Percentiles rank a stretch among this genome's conserved stretches.
Evolutionary conservation across 1,284 basidiomycete species (phyloP).

Genomic region (Agroathelia rolfsii): DNA sequence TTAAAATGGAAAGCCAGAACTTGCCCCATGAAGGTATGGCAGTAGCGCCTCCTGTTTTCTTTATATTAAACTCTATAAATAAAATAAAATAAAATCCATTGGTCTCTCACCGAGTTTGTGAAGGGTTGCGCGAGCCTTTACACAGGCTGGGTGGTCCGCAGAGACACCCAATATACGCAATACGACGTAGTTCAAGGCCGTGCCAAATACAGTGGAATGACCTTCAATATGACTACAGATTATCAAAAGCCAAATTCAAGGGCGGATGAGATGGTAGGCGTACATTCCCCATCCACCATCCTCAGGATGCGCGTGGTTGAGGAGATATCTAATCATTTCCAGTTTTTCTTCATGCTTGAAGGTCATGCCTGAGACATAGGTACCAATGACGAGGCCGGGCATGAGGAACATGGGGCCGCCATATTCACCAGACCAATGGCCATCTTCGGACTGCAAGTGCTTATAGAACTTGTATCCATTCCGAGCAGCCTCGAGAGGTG

Average conservation of each 20-base stretch:
- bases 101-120: conserved; percentile 59
- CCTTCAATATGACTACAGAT: conserved; percentile 80
- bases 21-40: conserved; percentile 93
- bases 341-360: conserved; percentile 75
- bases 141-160: conserved; percentile 72
- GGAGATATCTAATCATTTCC: conserved; percentile 88
- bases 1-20: conserved; percentile 90
- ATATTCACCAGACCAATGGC: conserved; percentile 91
- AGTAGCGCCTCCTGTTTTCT: conserved; percentile 70
- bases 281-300: conserved; percentile 95
- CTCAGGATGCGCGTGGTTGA: conserved; percentile 63
- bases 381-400: conserved; percentile 87
- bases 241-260: conserved; percentile 2
- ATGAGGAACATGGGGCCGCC: conserved; percentile 91
- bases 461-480: conserved; percentile 91
- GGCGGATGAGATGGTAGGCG: conserved; percentile 26
- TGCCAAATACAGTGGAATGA: conserved; percentile 90
- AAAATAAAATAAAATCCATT: not conserved
- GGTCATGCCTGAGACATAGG: conserved; percentile 77
- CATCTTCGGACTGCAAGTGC: conserved; percentile 82
- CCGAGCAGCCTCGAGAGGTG: conserved; percentile 67
- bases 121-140: conserved; percentile 67
- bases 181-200: conserved; percentile 85
- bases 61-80: conserved; percentile 6
- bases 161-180: conserved; percentile 81